A percentile compares a stretch with the other conserved stretches of the same genome.
Conservation (phyloP, 345 rosid species). For the Arabis hirsuta region DNA sequence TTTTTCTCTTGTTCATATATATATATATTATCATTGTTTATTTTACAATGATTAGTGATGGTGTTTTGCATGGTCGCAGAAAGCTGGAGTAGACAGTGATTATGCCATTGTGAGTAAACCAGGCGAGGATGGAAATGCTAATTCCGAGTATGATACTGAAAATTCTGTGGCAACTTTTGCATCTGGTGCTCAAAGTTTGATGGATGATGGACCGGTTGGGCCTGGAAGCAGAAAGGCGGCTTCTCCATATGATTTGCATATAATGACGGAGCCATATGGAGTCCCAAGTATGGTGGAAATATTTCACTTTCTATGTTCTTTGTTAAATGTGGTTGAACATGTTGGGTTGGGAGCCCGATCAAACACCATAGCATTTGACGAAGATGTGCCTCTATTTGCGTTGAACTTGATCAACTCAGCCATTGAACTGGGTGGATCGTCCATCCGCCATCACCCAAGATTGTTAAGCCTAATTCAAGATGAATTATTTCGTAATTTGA, state of each 20-base stretch:
- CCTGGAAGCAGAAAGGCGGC: constrained; percentile 65
- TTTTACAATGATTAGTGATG: constrained; percentile 20
- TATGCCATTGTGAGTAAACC: constrained; percentile 77
- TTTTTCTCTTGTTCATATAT: constrained; percentile 14
- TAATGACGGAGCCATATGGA: constrained; percentile 93
- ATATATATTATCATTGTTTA: constrained; percentile 1
- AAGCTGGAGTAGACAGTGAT: constrained; percentile 67
- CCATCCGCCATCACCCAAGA: constrained; percentile 80
- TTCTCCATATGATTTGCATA: constrained; percentile 72
- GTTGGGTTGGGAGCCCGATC: constrained; percentile 75
- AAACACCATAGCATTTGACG: constrained; percentile 86
- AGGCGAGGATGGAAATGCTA: constrained; percentile 70
- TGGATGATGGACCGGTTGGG: constrained; percentile 66
- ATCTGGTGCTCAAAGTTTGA: constrained; percentile 59
- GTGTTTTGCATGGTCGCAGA: constrained; percentile 52
- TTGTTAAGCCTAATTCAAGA: constrained; percentile 89
- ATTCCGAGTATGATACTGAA: constrained; percentile 71
- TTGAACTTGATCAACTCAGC: constrained; percentile 96
- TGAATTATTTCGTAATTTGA: constrained; percentile 88
- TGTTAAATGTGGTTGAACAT: constrained; percentile 78
- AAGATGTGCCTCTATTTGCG: constrained; percentile 96
- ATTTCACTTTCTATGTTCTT: constrained; percentile 87
- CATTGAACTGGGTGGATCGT: constrained; percentile 84
- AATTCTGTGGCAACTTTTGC: constrained; percentile 58
- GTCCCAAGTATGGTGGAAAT: constrained; percentile 98